Evolutionary conservation across 805 yeast species (phyloP), one percentile per base, ranked within the genome.

Genomic region (Clavispora fructus): DNA sequence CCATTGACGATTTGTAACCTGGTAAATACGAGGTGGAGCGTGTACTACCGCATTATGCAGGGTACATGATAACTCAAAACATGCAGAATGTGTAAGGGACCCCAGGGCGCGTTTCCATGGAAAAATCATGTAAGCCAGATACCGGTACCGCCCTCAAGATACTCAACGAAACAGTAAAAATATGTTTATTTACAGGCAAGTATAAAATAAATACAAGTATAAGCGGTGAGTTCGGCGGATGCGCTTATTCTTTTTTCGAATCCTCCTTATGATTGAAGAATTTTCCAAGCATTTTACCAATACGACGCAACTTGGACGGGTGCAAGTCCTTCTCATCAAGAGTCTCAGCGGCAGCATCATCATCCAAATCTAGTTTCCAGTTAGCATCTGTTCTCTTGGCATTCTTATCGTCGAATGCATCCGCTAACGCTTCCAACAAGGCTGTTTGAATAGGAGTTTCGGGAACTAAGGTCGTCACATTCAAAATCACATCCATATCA

Each of bases 341-440:
- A 16, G 62, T 54, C 44, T 63, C 62, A 11, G 38, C 29, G 4
- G 39, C 13, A 4, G 40, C 42, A 37, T 49, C 47, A 32, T 51
- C 45, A 7, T 50, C 39, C n/a, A 55, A 55, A 40, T 68, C 71
- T 25, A 60, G 49, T 42, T 65, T 64, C 65, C 69, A 65, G 44
- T 69, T 68, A 13, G 67, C 66, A 58, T 80, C 82, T 11, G 83
- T 71, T 52, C 95, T 73, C 55, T 78, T 85, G 3, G 99, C 99
- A 23, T 74, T 76, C 38, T 73, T 73, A 63, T 94, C 99, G 48
- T 86, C 80, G 41, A 85, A 78, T 2, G 95, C 85, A 60, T 90
- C 97, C 1, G 99, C 99, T 52, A 94, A 75, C 0, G 97, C 96
- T 63, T 94, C 99, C 58, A 95, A 75, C 45, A 94, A 71, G 27